Evolutionary conservation across 306 rosid species (phyloP), one percentile per base, ranked within the genome.

Genomic region (Prunus campanulata): DNA sequence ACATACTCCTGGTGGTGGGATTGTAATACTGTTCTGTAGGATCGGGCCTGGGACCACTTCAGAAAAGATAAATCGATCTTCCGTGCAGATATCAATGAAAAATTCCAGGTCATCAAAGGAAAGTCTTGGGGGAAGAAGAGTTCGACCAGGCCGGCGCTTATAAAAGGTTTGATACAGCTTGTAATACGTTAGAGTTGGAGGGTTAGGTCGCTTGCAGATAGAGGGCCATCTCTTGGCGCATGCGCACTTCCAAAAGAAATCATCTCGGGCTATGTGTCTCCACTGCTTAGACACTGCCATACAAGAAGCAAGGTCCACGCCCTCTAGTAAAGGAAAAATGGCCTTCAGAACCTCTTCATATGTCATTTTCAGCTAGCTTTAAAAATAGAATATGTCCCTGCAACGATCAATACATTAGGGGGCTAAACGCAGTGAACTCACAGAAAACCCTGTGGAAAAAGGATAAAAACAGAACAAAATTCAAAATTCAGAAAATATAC

Each of bases 191-290:
- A 48, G 27, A 39, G 87, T 78, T 4, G 96, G 89, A 65, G 91
- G 90, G 52, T 85, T 81, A 59, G 93, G 88, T 56, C 66, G 84
- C 87, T 88, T 96, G 96, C 96, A 91, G 72, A 87, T 83, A 8
- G 99, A 96, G 64, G 99, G 99, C 97, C 99, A 92, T 80, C 87
- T 90, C 87, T 89, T 88, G 78, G 91, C 93, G 80, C 97, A 92
- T 25, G 76, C 24, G 77, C 99, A 89, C 81, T 96, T 96, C 98
- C 98, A 96, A 44, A 92, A 88, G 90, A 86, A 96, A 84, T 92
- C 99, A 76, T 92, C 98, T 60, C 78, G 80, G 27, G 93, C 98
- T 44, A 88, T 62, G 70, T 86, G 90, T 77, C 87, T 96, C 99
- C 98, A 96, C 71, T 83, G 96, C 90, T 82, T 91, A 79, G 86